These are phyloP conservation scores for Phialophora expanda DNA, from an alignment of 2,329 filamentous ascomycete genomes.

Conservation along the genomic window DNA sequence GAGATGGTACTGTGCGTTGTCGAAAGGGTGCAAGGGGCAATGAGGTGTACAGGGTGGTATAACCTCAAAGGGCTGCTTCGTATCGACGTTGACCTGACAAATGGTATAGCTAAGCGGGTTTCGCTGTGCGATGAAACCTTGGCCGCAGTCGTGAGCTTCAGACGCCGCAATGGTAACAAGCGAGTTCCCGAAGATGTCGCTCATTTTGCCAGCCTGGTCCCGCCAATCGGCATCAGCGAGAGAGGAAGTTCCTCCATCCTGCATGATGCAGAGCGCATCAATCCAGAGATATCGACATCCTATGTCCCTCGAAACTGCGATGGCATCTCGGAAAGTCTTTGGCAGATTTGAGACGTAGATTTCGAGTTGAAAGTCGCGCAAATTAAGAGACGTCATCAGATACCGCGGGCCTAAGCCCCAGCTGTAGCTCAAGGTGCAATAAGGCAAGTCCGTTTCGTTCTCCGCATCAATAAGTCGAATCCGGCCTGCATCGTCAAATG, in stretches of 20 bases:
- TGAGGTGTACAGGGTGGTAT: slow-evolving; percentile 5
- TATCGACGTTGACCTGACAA: background rate
- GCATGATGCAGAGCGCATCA: background rate
- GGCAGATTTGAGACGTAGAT: slow-evolving; percentile 13
- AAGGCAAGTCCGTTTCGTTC: background rate
- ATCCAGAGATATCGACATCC: background rate
- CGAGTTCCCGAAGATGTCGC: slow-evolving; percentile 2
- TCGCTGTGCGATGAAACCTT: background rate
- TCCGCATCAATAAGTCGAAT: slow-evolving; percentile 5
- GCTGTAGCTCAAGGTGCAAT: slow-evolving; percentile 4
- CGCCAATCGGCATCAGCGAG: background rate
- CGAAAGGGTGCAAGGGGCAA: background rate
- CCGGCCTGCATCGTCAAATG: background rate
- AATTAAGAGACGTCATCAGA: background rate
- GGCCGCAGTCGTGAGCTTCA: slow-evolving; percentile 5
- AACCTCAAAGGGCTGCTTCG: background rate
- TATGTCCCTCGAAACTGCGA: background rate
- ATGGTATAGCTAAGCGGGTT: slow-evolving; percentile 2
- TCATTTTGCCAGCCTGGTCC: slow-evolving; percentile 6
- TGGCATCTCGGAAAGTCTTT: slow-evolving; percentile 1
- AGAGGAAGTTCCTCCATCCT: background rate
- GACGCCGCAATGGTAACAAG: background rate
- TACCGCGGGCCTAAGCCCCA: background rate
- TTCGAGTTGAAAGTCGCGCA: background rate
- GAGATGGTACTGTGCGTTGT: slow-evolving; percentile 7